These are phyloP conservation scores for Trypanosoma mega DNA, from an alignment of 208 protist genomes.

Conservation along the genomic window DNA sequence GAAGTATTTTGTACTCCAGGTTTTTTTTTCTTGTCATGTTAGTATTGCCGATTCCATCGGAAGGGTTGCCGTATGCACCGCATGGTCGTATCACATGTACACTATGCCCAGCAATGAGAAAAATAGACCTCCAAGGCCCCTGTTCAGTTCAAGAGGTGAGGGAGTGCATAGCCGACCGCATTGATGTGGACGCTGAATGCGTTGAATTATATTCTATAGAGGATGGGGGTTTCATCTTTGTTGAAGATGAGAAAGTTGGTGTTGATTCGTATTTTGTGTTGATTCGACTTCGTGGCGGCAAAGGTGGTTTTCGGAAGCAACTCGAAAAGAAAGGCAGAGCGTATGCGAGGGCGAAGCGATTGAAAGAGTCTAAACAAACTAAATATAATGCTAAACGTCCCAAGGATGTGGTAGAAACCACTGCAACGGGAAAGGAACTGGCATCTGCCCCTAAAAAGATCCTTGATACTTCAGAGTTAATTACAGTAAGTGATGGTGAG, in stretches of 20 bases:
- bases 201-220: conserved; percentile 22
- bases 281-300: conserved; percentile 42
- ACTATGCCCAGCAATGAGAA: conserved; percentile 19
- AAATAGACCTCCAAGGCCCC: background rate
- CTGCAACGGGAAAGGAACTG: background rate
- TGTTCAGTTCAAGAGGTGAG: conserved; percentile 7
- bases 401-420: background rate
- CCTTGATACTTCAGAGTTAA: background rate
- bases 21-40: too few relatives aligned
- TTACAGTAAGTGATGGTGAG: background rate
- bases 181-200: conserved; percentile 11
- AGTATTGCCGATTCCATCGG: background rate
- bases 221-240: background rate
- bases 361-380: conserved; percentile 23
- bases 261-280: conserved; percentile 17
- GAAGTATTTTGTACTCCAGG: too few relatives aligned
- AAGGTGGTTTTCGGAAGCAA: conserved; percentile 84
- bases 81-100: background rate
- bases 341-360: conserved; percentile 64
- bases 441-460: background rate
- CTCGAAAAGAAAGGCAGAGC: conserved; percentile 83
- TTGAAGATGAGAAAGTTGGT: conserved; percentile 3
- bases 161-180: background rate
- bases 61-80: background rate
- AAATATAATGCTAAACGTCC: background rate